Evolutionary conservation across 75 land plant species (phyloP).

Genomic region (Picea glauca): DNA sequence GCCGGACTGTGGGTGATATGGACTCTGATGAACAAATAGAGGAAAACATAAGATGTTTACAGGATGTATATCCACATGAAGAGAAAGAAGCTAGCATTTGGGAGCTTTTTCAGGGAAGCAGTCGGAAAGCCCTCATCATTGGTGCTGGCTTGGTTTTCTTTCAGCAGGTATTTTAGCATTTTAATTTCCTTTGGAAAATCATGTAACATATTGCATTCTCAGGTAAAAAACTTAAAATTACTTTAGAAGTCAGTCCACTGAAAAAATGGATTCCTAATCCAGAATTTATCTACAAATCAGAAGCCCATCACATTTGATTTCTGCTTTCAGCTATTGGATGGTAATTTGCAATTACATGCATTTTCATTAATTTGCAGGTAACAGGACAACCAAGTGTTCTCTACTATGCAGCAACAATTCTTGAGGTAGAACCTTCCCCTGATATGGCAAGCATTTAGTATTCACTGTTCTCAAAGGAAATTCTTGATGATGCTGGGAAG

Average conservation of each 20-base stretch:
- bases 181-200: neutral
- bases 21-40: slow-evolving; percentile 40
- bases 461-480: neutral
- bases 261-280: neutral
- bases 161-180: slow-evolving; percentile 53
- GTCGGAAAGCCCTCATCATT: slow-evolving; percentile 59
- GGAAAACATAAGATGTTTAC: slow-evolving; percentile 50
- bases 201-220: neutral
- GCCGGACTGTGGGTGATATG: slow-evolving; percentile 27
- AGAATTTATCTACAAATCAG: neutral
- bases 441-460: neutral
- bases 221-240: neutral
- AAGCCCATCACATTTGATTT: neutral
- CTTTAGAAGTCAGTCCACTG: neutral
- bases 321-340: neutral
- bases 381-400: slow-evolving; percentile 83
- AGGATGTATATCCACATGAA: slow-evolving; percentile 23
- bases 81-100: slow-evolving; percentile 36
- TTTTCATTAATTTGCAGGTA: slow-evolving; percentile 30
- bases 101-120: slow-evolving; percentile 65
- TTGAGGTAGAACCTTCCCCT: slow-evolving; percentile 36
- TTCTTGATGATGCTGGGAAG: neutral
- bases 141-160: slow-evolving; percentile 66
- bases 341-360: neutral
- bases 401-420: slow-evolving; percentile 71